Evolutionary conservation across 2,329 filamentous ascomycete genomes (phyloP), one percentile per base, ranked within the genome.

Genomic region (Mariannaea sp.): DNA sequence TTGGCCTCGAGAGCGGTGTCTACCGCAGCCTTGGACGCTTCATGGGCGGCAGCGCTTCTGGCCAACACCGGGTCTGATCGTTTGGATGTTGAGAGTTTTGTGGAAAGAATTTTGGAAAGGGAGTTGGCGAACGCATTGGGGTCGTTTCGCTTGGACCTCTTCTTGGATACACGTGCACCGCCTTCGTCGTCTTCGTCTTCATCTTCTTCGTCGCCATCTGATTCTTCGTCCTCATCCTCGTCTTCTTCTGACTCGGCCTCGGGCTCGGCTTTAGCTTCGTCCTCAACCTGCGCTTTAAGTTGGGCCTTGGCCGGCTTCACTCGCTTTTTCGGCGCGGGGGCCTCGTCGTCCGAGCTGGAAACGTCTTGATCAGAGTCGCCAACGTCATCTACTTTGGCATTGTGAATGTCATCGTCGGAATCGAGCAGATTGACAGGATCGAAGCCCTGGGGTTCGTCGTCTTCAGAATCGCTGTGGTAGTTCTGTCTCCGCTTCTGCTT

Each of bases 51-150:
- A 56, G 84, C 85, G 70, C 88, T 93, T 66, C 94, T 88, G 5
- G 92, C 87, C 3, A 99, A 81, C n/a, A 99, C 90, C 0, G 94
- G 94, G 70, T 99, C 94, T 49, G 86, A 81, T 19, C 92, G 88
- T 69, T 91, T 91, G 26, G 88, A 83, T 7, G 84, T 85, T 2
- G 92, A 88, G 8, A 97, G 80, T 75, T 97, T 97, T 43, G 91
- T 93, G 50, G 86, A 86, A 38, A 99, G 81, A 70, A 99, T 97
- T 73, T 94, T 96, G 62, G 89, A 88, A 66, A 99, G 91, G 44
- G 92, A 96, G 1, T 88, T 96, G 19, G 93, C 90, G 72, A 99
- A 97, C 46, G 90, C 92, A 59, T 82, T 79, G 3, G 94, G 92
- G 72, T 99, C 93, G 74, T 96, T 96, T 68, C 92, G 88, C 75